Conservation (phyloP, 2,329 filamentous ascomycete genomes). For the Reticulascus tulasneorum region DNA sequence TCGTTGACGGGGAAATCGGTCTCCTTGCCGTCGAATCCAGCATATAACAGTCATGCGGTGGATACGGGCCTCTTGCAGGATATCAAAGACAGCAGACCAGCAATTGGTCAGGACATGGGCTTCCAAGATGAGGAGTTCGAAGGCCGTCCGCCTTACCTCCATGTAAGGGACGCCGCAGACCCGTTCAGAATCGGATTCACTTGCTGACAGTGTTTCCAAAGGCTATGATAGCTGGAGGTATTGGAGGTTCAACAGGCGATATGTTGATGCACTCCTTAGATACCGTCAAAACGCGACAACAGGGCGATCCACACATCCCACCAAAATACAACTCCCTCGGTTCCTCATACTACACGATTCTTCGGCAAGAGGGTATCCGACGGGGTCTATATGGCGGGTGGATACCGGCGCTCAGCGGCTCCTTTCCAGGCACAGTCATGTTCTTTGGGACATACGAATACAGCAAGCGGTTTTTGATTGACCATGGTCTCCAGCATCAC, state of each 20-base stretch:
- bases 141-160: constrained; percentile 39
- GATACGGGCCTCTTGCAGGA: constrained; percentile 23
- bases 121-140: constrained; percentile 29
- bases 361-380: constrained; percentile 82
- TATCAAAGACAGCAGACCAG: constrained; percentile 18
- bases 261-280: constrained; percentile 99
- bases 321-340: constrained; percentile 89
- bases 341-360: constrained; percentile 88
- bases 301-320: constrained; percentile 90
- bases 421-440: constrained; percentile 86
- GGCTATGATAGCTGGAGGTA: constrained; percentile 92
- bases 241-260: constrained; percentile 90
- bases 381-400: constrained; percentile 92
- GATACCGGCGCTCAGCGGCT: constrained; percentile 82
- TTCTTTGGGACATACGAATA: constrained; percentile 98
- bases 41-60: constrained; percentile 29
- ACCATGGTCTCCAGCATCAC: constrained; percentile 75
- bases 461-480: constrained; percentile 86
- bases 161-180: constrained; percentile 30
- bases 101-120: constrained; percentile 10
- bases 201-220: constrained; percentile 28
- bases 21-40: constrained; percentile 23
- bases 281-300: constrained; percentile 96
- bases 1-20: constrained; percentile 8
- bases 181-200: too few species aligned